phyloP scores from a whole-genome alignment of 2,329 filamentous ascomycete species.

The Beauveria caledonica region DNA sequence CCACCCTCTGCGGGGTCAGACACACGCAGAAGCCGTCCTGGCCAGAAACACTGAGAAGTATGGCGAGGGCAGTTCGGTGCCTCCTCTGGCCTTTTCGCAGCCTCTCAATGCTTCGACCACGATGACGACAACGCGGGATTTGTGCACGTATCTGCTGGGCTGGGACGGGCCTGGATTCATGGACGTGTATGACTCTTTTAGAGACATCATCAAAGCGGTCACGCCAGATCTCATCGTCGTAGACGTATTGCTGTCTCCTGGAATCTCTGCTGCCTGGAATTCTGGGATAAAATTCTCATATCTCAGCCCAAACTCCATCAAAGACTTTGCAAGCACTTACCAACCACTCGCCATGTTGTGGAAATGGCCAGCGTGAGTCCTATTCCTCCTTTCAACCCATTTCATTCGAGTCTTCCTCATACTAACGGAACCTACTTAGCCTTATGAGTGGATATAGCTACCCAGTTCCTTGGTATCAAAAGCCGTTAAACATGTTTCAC shows the following conservation, averaged over 20 bases:
- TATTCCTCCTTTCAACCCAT: not conserved
- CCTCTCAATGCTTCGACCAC: conserved; percentile 15
- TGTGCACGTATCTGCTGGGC: conserved; percentile 18
- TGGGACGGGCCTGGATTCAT: conserved; percentile 29
- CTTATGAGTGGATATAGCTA: conserved; percentile 36
- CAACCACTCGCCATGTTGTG: conserved; percentile 31
- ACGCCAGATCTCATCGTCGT: conserved; percentile 32
- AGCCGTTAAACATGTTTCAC: conserved; percentile 34
- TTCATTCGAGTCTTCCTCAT: not conserved
- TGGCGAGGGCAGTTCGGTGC: not conserved
- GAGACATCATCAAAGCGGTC: conserved; percentile 29
- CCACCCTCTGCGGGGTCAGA: conserved; percentile 19
- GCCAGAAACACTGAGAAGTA: not conserved
- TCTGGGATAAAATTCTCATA: conserved; percentile 26
- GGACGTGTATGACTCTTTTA: conserved; percentile 28
- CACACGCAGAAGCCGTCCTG: conserved; percentile 11
- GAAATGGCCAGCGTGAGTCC: conserved; percentile 28
- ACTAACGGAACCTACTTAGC: conserved; percentile 22
- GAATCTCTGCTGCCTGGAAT: conserved; percentile 32
- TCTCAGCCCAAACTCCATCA: conserved; percentile 36
- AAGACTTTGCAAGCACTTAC: conserved; percentile 29
- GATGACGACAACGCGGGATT: conserved; percentile 25
- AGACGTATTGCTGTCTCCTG: conserved; percentile 36
- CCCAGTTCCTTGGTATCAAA: conserved; percentile 35
- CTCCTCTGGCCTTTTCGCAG: conserved; percentile 9